Conservation (phyloP, 2,329 filamentous ascomycete species). For the Colletotrichum costaricense region DNA sequence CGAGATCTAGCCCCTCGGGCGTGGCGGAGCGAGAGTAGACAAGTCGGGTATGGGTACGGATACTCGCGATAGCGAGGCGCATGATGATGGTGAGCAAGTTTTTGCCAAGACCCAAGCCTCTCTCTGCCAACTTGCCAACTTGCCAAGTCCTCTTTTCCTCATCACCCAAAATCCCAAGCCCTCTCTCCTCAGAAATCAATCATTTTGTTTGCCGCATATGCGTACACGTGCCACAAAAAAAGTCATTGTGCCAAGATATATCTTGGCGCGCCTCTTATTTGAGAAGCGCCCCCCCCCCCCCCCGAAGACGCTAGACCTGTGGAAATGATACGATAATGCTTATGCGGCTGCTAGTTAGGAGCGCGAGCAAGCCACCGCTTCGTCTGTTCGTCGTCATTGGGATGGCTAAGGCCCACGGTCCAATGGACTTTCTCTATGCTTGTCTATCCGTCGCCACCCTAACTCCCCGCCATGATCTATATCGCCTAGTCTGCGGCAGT, state of each 20-base stretch:
- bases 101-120: slow-evolving; percentile 6
- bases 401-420: not conserved
- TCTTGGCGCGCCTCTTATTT: slow-evolving; percentile 1
- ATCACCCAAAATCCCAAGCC: not conserved
- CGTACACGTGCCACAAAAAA: not conserved
- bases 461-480: not conserved
- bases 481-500: not conserved
- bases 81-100: not conserved
- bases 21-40: not conserved
- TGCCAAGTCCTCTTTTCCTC: not conserved
- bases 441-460: not conserved
- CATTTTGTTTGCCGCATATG: not conserved
- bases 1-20: not conserved
- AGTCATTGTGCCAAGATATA: not conserved
- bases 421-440: slow-evolving; percentile 1
- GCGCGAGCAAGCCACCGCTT: not conserved
- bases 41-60: not conserved
- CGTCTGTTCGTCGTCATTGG: not conserved
- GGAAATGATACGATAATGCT: not conserved
- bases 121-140: not conserved
- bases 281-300: not conserved
- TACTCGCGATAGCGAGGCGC: not conserved
- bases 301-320: not conserved
- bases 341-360: slow-evolving; percentile 1
- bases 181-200: not conserved